Evolutionary conservation across 1,139 yeast species (phyloP).

Genomic region (Suhomyces bokatorum): DNA sequence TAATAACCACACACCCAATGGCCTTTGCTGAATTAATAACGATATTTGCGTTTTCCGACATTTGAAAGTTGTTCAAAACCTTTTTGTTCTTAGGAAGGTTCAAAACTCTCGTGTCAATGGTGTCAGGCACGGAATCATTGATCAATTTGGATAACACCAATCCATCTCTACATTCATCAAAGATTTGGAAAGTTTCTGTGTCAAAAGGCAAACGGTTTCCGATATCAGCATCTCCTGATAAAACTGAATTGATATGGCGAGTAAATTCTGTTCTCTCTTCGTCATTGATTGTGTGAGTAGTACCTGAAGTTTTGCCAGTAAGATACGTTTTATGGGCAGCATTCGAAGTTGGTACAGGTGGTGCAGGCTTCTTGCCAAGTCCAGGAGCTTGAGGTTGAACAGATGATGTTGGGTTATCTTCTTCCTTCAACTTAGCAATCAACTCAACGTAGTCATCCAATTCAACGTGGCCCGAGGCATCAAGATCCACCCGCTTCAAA

Average conservation of each 20-base stretch:
- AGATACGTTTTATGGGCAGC: slow-evolving; percentile 73
- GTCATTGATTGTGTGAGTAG: slow-evolving; percentile 96
- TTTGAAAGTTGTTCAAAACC: slow-evolving; percentile 88
- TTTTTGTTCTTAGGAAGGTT: slow-evolving; percentile 78
- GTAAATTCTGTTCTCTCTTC: slow-evolving; percentile 97
- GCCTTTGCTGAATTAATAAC: slow-evolving; percentile 98
- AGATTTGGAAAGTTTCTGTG: slow-evolving; percentile 89
- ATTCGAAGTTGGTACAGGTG: slow-evolving; percentile 50
- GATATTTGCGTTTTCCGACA: slow-evolving; percentile 95
- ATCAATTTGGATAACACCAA: slow-evolving; percentile 88
- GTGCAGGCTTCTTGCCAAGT: slow-evolving; percentile 20
- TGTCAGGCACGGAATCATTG: slow-evolving; percentile 96
- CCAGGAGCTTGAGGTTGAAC: slow-evolving; percentile 25
- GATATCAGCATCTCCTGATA: slow-evolving; percentile 85
- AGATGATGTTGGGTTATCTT: slow-evolving; percentile 16
- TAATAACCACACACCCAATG: slow-evolving; percentile 96
- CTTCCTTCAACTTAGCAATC: slow-evolving; percentile 65
- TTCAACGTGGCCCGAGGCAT: slow-evolving; percentile 96
- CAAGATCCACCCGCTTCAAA: slow-evolving; percentile 84
- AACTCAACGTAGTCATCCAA: slow-evolving; percentile 93
- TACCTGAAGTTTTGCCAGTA: slow-evolving; percentile 79
- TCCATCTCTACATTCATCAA: slow-evolving; percentile 97
- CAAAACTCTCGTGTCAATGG: slow-evolving; percentile 96
- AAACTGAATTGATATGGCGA: slow-evolving; percentile 88
- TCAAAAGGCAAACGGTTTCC: slow-evolving; percentile 90